These are phyloP conservation scores for Populus euphratica DNA, from an alignment of 345 rosid genomes.

Conservation along the genomic window DNA sequence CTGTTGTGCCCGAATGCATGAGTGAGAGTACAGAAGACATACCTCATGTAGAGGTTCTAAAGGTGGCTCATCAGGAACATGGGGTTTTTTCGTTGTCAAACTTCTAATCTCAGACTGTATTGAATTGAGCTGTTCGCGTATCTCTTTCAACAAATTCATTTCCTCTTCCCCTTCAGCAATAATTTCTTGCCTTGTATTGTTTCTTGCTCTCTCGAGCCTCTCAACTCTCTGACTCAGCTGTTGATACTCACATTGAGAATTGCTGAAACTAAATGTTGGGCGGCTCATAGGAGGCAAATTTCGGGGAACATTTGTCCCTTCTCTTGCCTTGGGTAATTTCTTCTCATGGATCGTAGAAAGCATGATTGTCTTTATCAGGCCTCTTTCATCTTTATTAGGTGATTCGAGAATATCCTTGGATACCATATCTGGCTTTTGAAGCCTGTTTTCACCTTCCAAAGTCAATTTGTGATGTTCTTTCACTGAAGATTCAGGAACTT, in stretches of 20 bases:
- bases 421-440: constrained; percentile 31
- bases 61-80: constrained; percentile 24
- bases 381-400: constrained; percentile 17
- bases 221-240: constrained; percentile 41
- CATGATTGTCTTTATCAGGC: constrained; percentile 35
- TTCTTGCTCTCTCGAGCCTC: constrained; percentile 45
- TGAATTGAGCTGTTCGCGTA: constrained; percentile 57
- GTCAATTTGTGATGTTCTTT: constrained; percentile 15
- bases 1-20: background rate
- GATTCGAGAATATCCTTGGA: constrained; percentile 15
- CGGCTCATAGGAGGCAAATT: constrained; percentile 14
- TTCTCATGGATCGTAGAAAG: constrained; percentile 21
- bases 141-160: constrained; percentile 55
- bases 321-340: constrained; percentile 21
- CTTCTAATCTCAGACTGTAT: constrained; percentile 57
- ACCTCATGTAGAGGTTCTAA: constrained; percentile 44
- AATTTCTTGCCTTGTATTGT: constrained; percentile 30
- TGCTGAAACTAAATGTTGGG: background rate
- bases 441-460: constrained; percentile 32
- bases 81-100: constrained; percentile 35
- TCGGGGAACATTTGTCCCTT: constrained; percentile 13
- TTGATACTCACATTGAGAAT: constrained; percentile 24
- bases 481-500: constrained; percentile 1
- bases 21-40: constrained; percentile 11
- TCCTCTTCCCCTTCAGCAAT: constrained; percentile 42